Percentiles rank a stretch among this genome's conserved stretches.
Conservation (phyloP, 345 rosid genomes). For the Odontarrhena argentea region DNA sequence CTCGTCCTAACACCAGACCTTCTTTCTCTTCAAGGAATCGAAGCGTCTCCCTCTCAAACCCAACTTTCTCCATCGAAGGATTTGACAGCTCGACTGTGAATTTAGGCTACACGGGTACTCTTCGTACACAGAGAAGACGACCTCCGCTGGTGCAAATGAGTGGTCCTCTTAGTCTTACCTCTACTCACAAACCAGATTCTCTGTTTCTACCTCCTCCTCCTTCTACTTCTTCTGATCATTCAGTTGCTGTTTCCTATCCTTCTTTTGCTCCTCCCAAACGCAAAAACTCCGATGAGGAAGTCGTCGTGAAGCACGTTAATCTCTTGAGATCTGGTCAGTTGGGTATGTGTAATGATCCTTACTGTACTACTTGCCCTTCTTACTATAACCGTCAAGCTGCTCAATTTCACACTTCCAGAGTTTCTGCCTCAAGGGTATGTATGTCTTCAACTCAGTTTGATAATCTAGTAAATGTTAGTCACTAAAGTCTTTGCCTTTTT, state of each 20-base stretch:
- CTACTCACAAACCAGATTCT: slow-evolving; percentile 43
- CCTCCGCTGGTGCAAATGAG: slow-evolving; percentile 59
- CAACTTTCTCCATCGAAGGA: slow-evolving; percentile 50
- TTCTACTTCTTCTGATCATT: neutral
- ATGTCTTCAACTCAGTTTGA: slow-evolving; percentile 34
- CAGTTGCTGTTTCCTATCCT: slow-evolving; percentile 33
- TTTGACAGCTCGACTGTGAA: slow-evolving; percentile 46
- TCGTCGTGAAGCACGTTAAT: slow-evolving; percentile 63
- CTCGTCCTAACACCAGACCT: slow-evolving; percentile 38
- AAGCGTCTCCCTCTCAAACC: slow-evolving; percentile 68
- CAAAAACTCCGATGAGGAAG: slow-evolving; percentile 46
- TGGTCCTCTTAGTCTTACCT: slow-evolving; percentile 54
- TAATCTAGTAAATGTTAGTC: slow-evolving; percentile 23
- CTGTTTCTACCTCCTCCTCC: slow-evolving; percentile 39
- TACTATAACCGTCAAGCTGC: slow-evolving; percentile 51
- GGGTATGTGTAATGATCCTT: slow-evolving; percentile 90
- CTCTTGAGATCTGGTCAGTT: slow-evolving; percentile 77
- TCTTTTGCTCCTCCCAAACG: slow-evolving; percentile 46
- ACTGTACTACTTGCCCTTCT: slow-evolving; percentile 87
- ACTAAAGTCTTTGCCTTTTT: slow-evolving; percentile 4
- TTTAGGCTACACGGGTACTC: slow-evolving; percentile 81
- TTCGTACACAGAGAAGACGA: slow-evolving; percentile 59
- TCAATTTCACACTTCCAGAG: slow-evolving; percentile 42
- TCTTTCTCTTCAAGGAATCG: slow-evolving; percentile 46
- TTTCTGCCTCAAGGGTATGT: slow-evolving; percentile 35